Evolutionary conservation across 2,329 filamentous ascomycete genomes (phyloP).

Genomic region (Septoria linicola): DNA sequence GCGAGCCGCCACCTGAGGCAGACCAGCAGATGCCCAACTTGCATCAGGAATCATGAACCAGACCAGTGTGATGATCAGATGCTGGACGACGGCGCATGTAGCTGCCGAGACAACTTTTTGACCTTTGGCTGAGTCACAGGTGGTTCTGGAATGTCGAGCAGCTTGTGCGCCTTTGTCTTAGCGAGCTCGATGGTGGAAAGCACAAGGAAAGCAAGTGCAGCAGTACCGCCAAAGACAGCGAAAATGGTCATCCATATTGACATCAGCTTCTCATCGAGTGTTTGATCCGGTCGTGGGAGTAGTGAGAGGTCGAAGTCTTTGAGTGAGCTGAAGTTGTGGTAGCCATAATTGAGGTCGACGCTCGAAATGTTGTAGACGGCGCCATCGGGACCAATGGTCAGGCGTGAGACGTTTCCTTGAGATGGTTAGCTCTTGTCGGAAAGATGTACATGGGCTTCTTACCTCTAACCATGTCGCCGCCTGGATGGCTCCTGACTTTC

Average conservation of each 20-base stretch:
- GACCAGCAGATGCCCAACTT: background rate
- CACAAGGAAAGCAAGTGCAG: constrained; percentile 1
- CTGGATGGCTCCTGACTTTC: no score
- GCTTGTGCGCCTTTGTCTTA: no score
- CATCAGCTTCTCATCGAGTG: constrained; percentile 1
- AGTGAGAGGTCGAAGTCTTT: background rate
- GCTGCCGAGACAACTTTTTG: background rate
- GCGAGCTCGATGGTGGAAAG: background rate
- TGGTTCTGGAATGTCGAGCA: background rate
- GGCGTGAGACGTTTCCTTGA: no score
- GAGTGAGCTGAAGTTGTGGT: background rate
- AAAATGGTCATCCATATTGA: constrained; percentile 7
- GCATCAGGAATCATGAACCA: constrained; percentile 6
- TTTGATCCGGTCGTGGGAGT: background rate
- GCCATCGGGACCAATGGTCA: no score
- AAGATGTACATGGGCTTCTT: no score
- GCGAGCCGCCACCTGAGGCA: background rate
- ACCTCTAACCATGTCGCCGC: no score
- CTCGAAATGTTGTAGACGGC: no score
- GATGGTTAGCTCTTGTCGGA: no score
- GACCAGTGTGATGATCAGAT: background rate
- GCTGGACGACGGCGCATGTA: background rate
- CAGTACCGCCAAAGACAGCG: constrained; percentile 3
- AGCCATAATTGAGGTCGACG: background rate
- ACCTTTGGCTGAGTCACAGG: background rate